Conservation (phyloP, 23 red algal genomes). For the Gracilariopsis chorda region DNA sequence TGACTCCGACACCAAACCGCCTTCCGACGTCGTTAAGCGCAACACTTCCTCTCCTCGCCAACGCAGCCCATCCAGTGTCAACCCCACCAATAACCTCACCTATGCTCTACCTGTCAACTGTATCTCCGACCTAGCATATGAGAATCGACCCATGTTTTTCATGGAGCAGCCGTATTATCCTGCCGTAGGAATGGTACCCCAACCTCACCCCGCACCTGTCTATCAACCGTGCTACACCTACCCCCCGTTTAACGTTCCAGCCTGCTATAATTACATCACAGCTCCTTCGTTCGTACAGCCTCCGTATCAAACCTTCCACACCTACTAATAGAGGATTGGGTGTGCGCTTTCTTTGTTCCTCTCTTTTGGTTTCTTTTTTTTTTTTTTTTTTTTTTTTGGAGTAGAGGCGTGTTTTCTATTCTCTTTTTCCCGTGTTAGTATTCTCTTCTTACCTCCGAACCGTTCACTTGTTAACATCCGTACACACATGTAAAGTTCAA, state of each 20-base stretch:
- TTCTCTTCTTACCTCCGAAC: no score
- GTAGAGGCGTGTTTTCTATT: neutral
- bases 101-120: neutral
- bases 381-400: neutral
- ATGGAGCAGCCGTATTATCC: neutral
- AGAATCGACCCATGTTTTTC: neutral
- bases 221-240: neutral
- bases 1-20: no score
- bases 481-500: no score
- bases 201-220: neutral
- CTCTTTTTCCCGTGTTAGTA: no score
- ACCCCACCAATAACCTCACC: neutral
- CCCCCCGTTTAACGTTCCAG: neutral
- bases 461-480: no score
- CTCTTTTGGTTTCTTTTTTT: neutral
- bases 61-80: neutral
- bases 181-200: neutral
- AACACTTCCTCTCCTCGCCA: neutral
- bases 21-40: neutral
- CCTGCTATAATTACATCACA: slow-evolving; percentile 5
- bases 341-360: neutral
- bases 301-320: slow-evolving; percentile 2
- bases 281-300: neutral
- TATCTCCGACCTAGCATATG: neutral
- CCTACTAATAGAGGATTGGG: neutral